These are phyloP conservation scores for Noccaea caerulescens DNA, from an alignment of 345 rosid species.

Conservation along the genomic window DNA sequence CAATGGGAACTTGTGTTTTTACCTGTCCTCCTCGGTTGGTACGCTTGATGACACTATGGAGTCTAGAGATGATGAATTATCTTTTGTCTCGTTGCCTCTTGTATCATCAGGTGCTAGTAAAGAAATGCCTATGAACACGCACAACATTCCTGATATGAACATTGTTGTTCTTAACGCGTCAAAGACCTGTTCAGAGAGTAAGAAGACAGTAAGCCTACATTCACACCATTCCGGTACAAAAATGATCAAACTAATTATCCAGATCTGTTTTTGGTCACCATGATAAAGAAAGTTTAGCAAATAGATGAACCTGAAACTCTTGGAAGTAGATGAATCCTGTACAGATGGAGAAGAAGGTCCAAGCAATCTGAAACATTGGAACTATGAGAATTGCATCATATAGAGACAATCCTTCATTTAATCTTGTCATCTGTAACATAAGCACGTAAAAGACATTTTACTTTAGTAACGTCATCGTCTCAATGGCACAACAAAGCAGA, in stretches of 20 bases:
- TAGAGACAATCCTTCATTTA: conserved; percentile 90
- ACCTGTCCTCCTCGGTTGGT: conserved; percentile 80
- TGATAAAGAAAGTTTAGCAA: conserved; percentile 5
- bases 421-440: conserved; percentile 81
- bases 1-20: background rate
- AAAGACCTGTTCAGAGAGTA: conserved; percentile 63
- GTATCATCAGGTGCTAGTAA: conserved; percentile 95
- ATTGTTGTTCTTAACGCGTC: conserved; percentile 87
- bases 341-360: conserved; percentile 99
- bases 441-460: conserved; percentile 7
- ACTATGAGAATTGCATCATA: conserved; percentile 97
- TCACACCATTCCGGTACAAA: background rate
- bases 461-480: conserved; percentile 28
- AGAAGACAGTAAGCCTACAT: conserved; percentile 8
- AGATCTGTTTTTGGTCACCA: background rate
- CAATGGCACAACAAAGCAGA: conserved; percentile 24
- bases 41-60: conserved; percentile 58
- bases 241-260: conserved; percentile 6
- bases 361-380: conserved; percentile 99
- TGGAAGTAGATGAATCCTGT: conserved; percentile 98
- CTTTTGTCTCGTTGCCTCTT: conserved; percentile 81
- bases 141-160: conserved; percentile 91
- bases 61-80: conserved; percentile 55
- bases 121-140: conserved; percentile 87
- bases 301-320: conserved; percentile 81